phyloP scores from a whole-genome alignment of 1,284 basidiomycete genomes.

The Ganoderma resinaceum region DNA sequence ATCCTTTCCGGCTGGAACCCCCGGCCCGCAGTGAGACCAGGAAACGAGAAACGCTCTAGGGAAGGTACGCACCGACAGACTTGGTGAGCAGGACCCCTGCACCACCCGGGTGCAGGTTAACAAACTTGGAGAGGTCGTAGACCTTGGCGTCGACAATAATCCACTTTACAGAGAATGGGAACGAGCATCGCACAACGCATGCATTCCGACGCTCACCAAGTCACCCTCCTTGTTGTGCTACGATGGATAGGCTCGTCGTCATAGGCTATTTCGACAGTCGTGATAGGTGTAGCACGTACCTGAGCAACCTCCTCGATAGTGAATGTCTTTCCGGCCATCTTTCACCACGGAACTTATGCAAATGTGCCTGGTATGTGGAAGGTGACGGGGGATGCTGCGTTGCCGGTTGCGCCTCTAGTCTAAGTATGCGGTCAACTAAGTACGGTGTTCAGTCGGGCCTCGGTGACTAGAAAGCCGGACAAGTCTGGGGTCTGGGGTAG shows the following conservation, averaged over 20 bases:
- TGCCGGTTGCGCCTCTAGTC: neutral
- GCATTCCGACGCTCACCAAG: slow-evolving; percentile 51
- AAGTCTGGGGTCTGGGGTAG: neutral
- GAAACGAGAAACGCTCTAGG: neutral
- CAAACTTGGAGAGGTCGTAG: slow-evolving; percentile 71
- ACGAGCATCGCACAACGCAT: neutral
- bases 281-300: slow-evolving; percentile 42
- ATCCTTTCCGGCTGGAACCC: slow-evolving; percentile 69
- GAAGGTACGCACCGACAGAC: slow-evolving; percentile 44
- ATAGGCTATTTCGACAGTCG: neutral
- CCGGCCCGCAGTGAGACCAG: neutral
- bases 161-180: slow-evolving; percentile 51
- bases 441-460: neutral
- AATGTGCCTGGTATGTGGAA: neutral
- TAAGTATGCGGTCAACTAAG: no score
- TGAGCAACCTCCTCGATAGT: slow-evolving; percentile 59
- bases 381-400: neutral
- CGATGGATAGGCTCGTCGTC: neutral
- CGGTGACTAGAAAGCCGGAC: neutral
- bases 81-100: slow-evolving; percentile 57
- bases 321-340: slow-evolving; percentile 21
- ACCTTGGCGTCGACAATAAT: slow-evolving; percentile 72
- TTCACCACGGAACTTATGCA: neutral
- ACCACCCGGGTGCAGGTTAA: slow-evolving; percentile 73
- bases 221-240: slow-evolving; percentile 83